These are phyloP conservation scores for Fusarium sp. DNA, from an alignment of 2,329 filamentous ascomycete species.

Conservation along the genomic window DNA sequence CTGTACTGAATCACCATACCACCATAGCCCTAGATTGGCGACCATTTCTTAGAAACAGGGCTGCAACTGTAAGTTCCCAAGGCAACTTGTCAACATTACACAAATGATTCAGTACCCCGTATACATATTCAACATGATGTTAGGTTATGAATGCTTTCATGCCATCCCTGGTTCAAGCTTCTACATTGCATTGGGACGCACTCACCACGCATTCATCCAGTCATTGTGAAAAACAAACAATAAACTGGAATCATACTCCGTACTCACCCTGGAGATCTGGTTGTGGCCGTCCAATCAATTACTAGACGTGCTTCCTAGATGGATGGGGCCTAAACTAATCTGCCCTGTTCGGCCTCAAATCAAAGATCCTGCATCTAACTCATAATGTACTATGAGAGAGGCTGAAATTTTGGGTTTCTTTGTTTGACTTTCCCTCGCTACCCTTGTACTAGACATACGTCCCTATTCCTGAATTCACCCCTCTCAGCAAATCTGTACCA, in stretches of 20 bases:
- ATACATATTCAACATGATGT: neutral
- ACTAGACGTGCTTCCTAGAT: constrained; percentile 1
- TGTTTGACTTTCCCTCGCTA: neutral
- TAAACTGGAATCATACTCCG: neutral
- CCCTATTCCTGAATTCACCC: neutral
- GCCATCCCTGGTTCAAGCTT: neutral
- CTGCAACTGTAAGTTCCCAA: neutral
- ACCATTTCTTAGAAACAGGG: neutral
- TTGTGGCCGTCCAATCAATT: neutral
- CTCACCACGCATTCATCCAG: constrained; percentile 18
- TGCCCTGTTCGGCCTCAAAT: constrained; percentile 1
- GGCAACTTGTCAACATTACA: neutral
- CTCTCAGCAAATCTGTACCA: neutral
- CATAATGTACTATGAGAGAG: constrained; percentile 5
- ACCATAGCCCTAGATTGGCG: neutral
- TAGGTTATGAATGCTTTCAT: neutral
- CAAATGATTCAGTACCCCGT: neutral
- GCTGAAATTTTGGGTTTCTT: constrained; percentile 22
- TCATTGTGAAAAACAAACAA: neutral
- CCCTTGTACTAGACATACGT: constrained; percentile 4
- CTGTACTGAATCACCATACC: neutral
- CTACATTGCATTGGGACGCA: neutral
- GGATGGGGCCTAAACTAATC: neutral
- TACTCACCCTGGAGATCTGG: neutral
- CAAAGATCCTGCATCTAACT: constrained; percentile 20